Percentiles rank a stretch among this genome's conserved stretches.
These are phyloP conservation scores for Populus hybrid DNA, from an alignment of 441 rosid species.

Conservation along the genomic window DNA sequence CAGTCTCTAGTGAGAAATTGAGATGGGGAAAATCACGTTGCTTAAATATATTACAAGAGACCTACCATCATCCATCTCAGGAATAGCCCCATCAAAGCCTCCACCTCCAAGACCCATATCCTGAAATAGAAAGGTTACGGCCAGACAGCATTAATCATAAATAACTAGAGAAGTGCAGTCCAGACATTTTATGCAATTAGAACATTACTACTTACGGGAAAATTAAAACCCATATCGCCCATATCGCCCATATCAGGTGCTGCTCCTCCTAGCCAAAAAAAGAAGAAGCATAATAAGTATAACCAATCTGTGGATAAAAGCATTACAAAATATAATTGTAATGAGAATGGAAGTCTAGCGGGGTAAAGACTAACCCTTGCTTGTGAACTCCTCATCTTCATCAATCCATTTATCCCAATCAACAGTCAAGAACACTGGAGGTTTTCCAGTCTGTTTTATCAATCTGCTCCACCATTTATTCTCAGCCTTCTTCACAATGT, in stretches of 20 bases:
- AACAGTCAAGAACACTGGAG: constrained; percentile 55
- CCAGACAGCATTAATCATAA: not conserved
- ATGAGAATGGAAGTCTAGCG: not conserved
- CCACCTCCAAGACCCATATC: constrained; percentile 23
- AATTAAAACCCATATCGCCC: not conserved
- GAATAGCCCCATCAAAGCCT: constrained; percentile 8
- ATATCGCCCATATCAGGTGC: not conserved
- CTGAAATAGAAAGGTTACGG: constrained; percentile 16
- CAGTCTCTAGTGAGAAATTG: not conserved
- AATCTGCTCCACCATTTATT: constrained; percentile 67
- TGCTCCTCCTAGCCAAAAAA: not conserved
- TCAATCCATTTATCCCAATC: constrained; percentile 82
- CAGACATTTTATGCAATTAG: not conserved
- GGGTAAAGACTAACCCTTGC: not conserved
- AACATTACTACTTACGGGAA: not conserved
- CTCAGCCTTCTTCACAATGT: constrained; percentile 57
- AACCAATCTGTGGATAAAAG: too few species aligned
- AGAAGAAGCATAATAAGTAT: not conserved
- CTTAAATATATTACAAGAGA: not conserved
- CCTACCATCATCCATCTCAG: constrained; percentile 24
- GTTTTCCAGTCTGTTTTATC: constrained; percentile 46
- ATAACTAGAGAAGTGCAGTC: not conserved
- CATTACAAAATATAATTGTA: not conserved
- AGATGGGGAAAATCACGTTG: not conserved
- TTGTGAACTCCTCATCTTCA: constrained; percentile 51